Evolutionary conservation across 495 filamentous ascomycete genomes (phyloP).

Genomic region (Astrothelium macrocarpum): DNA sequence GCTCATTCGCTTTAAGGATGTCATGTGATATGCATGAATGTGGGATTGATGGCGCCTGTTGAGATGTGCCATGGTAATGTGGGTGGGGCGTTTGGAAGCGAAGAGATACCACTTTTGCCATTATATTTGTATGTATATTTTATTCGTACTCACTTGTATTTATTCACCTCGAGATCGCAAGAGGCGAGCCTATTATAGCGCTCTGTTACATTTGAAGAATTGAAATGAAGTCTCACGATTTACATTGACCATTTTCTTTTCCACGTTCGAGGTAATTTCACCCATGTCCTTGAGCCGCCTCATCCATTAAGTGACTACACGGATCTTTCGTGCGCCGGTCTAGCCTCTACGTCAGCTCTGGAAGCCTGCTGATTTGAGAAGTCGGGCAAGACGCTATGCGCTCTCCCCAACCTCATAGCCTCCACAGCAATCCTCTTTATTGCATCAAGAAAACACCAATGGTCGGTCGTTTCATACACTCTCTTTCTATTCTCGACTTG

Average conservation of each 20-base stretch:
- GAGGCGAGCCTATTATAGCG: background rate
- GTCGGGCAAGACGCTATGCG: too few relatives aligned
- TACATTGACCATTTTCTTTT: background rate
- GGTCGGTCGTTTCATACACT: too few relatives aligned
- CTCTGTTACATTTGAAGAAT: background rate
- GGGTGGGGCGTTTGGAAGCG: background rate
- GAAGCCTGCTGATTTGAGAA: too few relatives aligned
- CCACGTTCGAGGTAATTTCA: background rate
- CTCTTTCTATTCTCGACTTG: too few relatives aligned
- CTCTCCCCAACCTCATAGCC: too few relatives aligned
- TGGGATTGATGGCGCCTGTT: background rate
- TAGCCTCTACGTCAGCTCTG: too few relatives aligned
- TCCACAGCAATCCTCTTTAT: too few relatives aligned
- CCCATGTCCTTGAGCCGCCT: too few relatives aligned
- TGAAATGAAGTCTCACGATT: background rate
- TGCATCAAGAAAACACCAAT: too few relatives aligned
- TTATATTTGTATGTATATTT: background rate
- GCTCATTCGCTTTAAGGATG: background rate
- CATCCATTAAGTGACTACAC: too few relatives aligned
- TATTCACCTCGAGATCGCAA: background rate
- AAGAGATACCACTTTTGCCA: conserved; percentile 1
- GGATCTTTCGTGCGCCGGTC: too few relatives aligned
- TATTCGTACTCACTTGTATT: background rate
- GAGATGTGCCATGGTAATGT: background rate
- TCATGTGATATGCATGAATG: background rate